Evolutionary conservation across 768 basidiomycete genomes (phyloP).

Genomic region (Gymnopilus dilepis): DNA sequence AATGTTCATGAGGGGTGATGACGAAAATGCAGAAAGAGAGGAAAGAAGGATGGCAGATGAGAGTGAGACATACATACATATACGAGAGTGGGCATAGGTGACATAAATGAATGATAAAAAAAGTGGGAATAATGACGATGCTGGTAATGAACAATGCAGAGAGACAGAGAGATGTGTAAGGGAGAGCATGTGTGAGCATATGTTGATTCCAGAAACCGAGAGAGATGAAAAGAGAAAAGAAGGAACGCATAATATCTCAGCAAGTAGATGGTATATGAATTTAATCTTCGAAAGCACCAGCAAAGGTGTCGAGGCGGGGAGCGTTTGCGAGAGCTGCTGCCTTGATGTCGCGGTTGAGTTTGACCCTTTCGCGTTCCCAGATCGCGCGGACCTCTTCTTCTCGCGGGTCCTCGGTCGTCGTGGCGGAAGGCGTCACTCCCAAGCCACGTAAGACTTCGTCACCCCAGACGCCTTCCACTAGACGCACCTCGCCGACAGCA

Average conservation of each 20-base stretch:
- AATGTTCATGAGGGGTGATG: constrained; percentile 14
- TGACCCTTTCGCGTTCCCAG: constrained; percentile 56
- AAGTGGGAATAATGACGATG: constrained; percentile 2
- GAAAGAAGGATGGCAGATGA: background rate
- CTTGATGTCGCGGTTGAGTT: constrained; percentile 51
- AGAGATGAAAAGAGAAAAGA: constrained; percentile 14
- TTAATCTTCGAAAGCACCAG: constrained; percentile 51
- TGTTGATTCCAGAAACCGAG: constrained; percentile 10
- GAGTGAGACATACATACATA: constrained; percentile 15
- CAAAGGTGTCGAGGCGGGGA: constrained; percentile 37
- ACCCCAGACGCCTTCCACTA: constrained; percentile 65
- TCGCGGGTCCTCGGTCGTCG: constrained; percentile 30
- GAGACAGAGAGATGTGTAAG: constrained; percentile 5
- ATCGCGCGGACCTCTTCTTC: constrained; percentile 39
- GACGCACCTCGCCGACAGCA: constrained; percentile 53
- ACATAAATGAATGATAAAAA: background rate
- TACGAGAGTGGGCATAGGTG: background rate
- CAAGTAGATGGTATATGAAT: constrained; percentile 19
- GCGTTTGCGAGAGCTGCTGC: constrained; percentile 25
- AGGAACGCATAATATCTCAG: constrained; percentile 21
- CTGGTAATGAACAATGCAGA: too few species aligned
- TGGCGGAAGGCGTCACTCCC: constrained; percentile 45
- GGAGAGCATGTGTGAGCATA: constrained; percentile 16
- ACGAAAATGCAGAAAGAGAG: constrained; percentile 6
- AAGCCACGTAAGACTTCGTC: constrained; percentile 78